Conservation (phyloP, 1,284 basidiomycete genomes). For the Tilletia setariae region DNA sequence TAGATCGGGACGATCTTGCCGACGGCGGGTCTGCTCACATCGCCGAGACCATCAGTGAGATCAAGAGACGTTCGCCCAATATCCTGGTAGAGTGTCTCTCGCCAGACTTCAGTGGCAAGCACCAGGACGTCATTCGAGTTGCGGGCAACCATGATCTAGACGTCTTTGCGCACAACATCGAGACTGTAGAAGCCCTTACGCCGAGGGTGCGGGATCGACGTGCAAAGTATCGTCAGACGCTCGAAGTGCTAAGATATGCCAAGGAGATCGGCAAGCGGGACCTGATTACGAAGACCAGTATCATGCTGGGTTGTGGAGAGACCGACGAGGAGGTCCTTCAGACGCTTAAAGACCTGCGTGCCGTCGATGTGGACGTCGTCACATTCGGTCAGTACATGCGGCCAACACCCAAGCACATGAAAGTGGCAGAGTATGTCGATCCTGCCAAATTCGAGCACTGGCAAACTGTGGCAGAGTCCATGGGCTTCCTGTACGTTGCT, state of each 20-base stretch:
- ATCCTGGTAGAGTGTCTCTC: constrained; percentile 96
- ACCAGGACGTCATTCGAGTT: constrained; percentile 73
- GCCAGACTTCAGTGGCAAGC: constrained; percentile 82
- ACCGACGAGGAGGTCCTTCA: constrained; percentile 76
- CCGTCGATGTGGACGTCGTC: constrained; percentile 87
- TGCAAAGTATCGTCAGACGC: constrained; percentile 84
- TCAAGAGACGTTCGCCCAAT: constrained; percentile 88
- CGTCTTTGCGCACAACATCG: constrained; percentile 97
- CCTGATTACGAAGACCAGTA: constrained; percentile 91
- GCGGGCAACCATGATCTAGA: constrained; percentile 82
- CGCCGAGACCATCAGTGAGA: constrained; percentile 86
- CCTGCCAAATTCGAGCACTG: constrained; percentile 89
- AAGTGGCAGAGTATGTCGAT: constrained; percentile 91
- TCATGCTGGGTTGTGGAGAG: constrained; percentile 98
- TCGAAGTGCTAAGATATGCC: constrained; percentile 73
- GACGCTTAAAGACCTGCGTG: constrained; percentile 81
- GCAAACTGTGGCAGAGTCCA: constrained; percentile 81
- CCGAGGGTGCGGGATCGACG: constrained; percentile 92
- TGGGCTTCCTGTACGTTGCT: constrained; percentile 97
- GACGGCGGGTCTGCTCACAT: constrained; percentile 94
- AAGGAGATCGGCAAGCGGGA: constrained; percentile 63
- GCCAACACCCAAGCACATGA: constrained; percentile 98
- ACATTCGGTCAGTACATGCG: constrained; percentile 99
- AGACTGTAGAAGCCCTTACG: constrained; percentile 88
- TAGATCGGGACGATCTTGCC: constrained; percentile 89